Base-by-base conservation (phyloP, 805 yeast species). In the Brettanomyces nanus region DNA sequence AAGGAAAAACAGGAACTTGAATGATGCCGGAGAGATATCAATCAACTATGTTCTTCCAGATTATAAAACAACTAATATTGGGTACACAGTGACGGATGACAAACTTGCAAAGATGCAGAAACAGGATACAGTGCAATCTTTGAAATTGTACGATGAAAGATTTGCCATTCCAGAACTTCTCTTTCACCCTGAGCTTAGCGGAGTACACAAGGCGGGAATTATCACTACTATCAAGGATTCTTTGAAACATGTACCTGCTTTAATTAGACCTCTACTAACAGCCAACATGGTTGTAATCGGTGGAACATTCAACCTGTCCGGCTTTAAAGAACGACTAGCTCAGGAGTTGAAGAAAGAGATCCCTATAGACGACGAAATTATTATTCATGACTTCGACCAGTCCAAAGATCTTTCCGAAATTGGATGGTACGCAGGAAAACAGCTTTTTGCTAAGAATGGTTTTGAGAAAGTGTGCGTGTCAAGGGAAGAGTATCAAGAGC, bases 21-120 rank as follows among this genome's bases (percentile, higher is more conserved):
- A 43, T 2, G 47, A 48, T n/a, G 57, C 59, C 23, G 43, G 52
- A 4, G 52, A 59, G 6, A 49, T 65, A 13, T 64, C 71, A 1
- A 65, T 81, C 35, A 86, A 81, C 47, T 90, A 86, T 51, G 82
- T 85, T 0, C 63, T 92, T 30, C 98, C 98, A 0, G 95, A 89
- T 54, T 83, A 80, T 56, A 85, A 83, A 51, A 80, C 85, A 2
- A 80, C 87, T 6, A 72, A 79, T 31, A 66, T 77, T 7, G 98
- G 98, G 0, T 82, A 78, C 35, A 42, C 53, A 4, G 27, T 51
- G 10, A 26, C 42, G 2, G 49, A 50, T 18, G 27, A 43, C 1
- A 46, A 46, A 19, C 35, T 47, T 19, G 28, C 41, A 1, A 35
- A 22, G 9, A 11, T 22, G 4, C 22, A 37, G 28, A 14, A 33